Base-by-base conservation (phyloP, 768 basidiomycete genomes). In the Pisolithus microcarpus region DNA sequence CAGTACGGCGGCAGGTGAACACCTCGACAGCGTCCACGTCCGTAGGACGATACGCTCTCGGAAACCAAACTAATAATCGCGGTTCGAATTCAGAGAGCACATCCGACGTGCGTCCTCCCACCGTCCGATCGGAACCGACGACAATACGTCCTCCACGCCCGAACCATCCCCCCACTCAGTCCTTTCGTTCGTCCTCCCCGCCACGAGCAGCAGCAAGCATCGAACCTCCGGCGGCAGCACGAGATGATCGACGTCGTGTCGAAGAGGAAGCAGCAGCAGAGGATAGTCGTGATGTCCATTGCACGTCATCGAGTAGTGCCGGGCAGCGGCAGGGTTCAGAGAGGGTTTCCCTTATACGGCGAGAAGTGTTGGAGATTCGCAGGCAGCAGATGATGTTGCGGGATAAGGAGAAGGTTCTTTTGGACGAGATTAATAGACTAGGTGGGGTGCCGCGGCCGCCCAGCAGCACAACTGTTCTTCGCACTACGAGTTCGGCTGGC, bases 291-390 rank as follows among this genome's bases (percentile, higher is more conserved):
- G 34, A 53, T n/a, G 6, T 7, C 13, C 26, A 37, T 13, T 1
- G 28, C 8, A 7, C 30, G 30, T 9, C 30, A 7, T 30, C 30
- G 9, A 16, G 24, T 26, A 28, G 5, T 26, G 15, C 43, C 23
- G 3, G 24, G 2, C 6, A 10, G 11, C 19, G 4, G 15, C 15
- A 13, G 18, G 19, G 21, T 24, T 10, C 49, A 6, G 50, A 56
- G 18, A 34, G 31, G 6, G 53, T 39, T 15, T 43, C 49, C 21
- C 50, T 48, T 6, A 49, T 72, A 24, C 60, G 39, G 28, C 59
- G 54, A 21, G 66, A 66, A 42, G 56, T 72, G 10, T 58, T 56
- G 58, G 63, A 67, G 7, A 60, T 62, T 11, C 63, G 65, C 2
- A 51, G 55, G 21, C 55, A 61, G 28, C 34, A 68, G 30, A 53